Base-by-base conservation (phyloP, 805 yeast genomes). In the Ogataea paradorogensis region DNA sequence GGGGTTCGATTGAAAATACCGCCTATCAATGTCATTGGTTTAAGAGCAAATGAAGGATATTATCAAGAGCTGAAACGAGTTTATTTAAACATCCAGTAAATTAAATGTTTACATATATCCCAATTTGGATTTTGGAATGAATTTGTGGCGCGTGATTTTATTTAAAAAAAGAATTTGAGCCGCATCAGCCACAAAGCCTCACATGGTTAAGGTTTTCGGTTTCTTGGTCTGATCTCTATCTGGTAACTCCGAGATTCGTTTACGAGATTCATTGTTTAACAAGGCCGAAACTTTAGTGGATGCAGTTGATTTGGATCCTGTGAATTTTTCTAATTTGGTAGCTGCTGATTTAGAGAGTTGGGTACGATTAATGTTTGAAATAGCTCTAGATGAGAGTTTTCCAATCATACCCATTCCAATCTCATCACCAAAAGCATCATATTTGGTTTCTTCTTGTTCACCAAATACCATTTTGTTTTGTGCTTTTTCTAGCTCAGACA, bases 401-500 rank as follows among this genome's bases (percentile, higher is more conserved):
- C 70, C 65, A 28, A 79, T 70, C 87, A 86, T 78, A 3, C 96
- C 95, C 34, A 88, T 54, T 0, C 96, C 96, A 23, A 84, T 67
- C 52, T 87, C 95, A 38, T 86, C 89, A 9, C 95, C 95, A 56
- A 68, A 82, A 0, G 78, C 69, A 46, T 84, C 89, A 45, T 67
- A 65, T 3, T 71, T 65, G 1, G 81, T 72, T 15, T 71, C 77
- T 55, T 87, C 96, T 46, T 72, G 69, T 51, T 80, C 74, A 6
- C 95, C 96, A 64, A 91, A 90, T 29, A 73, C 83, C 77, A 90
- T 73, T 54, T 84, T 76, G 58, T 91, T 89, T 53, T 87, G 95
- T 3, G 95, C 84, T 48, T 79, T 82, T 25, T 89, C 80, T 30
- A 85, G 58, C 39, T 89, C 95, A 0, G 95, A 82, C 72, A 84